A percentile compares a stretch with the other conserved stretches of the same genome.
These are phyloP conservation scores for Suhomyces vadensis DNA, from an alignment of 805 yeast genomes.

Conservation along the genomic window DNA sequence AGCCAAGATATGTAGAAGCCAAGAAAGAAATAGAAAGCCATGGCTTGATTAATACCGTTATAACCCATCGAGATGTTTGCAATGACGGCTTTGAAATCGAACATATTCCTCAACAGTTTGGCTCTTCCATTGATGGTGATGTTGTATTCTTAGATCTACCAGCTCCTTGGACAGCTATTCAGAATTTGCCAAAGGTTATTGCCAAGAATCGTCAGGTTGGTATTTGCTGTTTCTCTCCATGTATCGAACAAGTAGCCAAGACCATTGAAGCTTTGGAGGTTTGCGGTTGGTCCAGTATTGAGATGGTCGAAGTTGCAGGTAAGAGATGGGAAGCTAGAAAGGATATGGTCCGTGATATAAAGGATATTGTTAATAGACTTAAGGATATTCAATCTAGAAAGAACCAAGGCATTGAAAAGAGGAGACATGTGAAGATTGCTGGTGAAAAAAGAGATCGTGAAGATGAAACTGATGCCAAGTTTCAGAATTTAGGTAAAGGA, in stretches of 20 bases:
- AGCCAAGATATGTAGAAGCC: slow-evolving; percentile 80
- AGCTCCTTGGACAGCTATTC: slow-evolving; percentile 95
- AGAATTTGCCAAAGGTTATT: slow-evolving; percentile 63
- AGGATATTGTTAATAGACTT: slow-evolving; percentile 74
- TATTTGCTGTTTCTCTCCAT: slow-evolving; percentile 95
- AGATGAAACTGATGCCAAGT: slow-evolving; percentile 29
- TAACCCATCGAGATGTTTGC: slow-evolving; percentile 93
- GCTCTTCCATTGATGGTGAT: slow-evolving; percentile 53
- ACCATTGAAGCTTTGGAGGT: slow-evolving; percentile 74
- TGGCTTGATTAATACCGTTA: slow-evolving; percentile 59
- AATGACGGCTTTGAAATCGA: slow-evolving; percentile 71
- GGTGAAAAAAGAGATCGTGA: slow-evolving; percentile 22
- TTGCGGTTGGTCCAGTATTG: slow-evolving; percentile 81
- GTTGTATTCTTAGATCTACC: slow-evolving; percentile 90
- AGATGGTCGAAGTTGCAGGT: slow-evolving; percentile 89
- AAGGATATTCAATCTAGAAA: slow-evolving; percentile 75
- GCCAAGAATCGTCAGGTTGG: slow-evolving; percentile 55
- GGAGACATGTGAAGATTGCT: slow-evolving; percentile 41
- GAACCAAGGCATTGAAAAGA: slow-evolving; percentile 60
- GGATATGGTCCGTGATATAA: slow-evolving; percentile 78
- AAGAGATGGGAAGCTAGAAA: slow-evolving; percentile 87
- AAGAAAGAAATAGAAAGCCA: slow-evolving; percentile 72
- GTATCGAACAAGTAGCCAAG: slow-evolving; percentile 93
- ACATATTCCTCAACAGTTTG: slow-evolving; percentile 27
- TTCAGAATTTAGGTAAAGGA: slow-evolving; percentile 45